These are phyloP conservation scores for Yarrowia sp. DNA, from an alignment of 805 yeast genomes.

Conservation along the genomic window DNA sequence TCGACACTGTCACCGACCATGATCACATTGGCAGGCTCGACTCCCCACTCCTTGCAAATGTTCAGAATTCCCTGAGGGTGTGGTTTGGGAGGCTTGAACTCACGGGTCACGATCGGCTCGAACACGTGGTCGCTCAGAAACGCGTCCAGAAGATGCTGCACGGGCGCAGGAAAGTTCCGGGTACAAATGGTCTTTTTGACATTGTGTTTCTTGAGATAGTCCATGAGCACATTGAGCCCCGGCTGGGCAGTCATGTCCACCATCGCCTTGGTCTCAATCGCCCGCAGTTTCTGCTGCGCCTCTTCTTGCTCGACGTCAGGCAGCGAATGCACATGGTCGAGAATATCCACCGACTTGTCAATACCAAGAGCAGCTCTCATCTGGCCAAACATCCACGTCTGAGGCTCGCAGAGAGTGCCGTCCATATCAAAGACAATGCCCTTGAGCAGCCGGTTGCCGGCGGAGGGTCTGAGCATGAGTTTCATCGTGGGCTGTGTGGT, in stretches of 20 bases:
- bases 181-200: conserved; percentile 67
- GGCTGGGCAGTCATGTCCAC: conserved; percentile 57
- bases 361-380: conserved; percentile 69
- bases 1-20: conserved; percentile 81
- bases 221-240: conserved; percentile 57
- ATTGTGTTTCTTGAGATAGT: conserved; percentile 45
- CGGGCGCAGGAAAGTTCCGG: conserved; percentile 64
- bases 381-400: conserved; percentile 60
- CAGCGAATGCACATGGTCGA: conserved; percentile 58
- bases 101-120: conserved; percentile 66
- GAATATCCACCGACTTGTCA: conserved; percentile 57
- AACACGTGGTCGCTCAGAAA: conserved; percentile 55
- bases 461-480: conserved; percentile 15
- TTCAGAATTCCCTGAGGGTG: conserved; percentile 67
- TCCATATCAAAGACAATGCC: conserved; percentile 82
- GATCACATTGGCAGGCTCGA: conserved; percentile 55
- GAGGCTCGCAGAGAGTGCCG: conserved; percentile 75
- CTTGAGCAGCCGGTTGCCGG: conserved; percentile 46
- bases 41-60: conserved; percentile 58
- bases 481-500: conserved; percentile 23
- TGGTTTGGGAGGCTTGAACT: conserved; percentile 73
- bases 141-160: conserved; percentile 56
- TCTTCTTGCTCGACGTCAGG: conserved; percentile 51
- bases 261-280: conserved; percentile 71
- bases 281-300: conserved; percentile 58